Evolutionary conservation across 2,329 filamentous ascomycete genomes (phyloP).

Genomic region (Fusarium dimerum): DNA sequence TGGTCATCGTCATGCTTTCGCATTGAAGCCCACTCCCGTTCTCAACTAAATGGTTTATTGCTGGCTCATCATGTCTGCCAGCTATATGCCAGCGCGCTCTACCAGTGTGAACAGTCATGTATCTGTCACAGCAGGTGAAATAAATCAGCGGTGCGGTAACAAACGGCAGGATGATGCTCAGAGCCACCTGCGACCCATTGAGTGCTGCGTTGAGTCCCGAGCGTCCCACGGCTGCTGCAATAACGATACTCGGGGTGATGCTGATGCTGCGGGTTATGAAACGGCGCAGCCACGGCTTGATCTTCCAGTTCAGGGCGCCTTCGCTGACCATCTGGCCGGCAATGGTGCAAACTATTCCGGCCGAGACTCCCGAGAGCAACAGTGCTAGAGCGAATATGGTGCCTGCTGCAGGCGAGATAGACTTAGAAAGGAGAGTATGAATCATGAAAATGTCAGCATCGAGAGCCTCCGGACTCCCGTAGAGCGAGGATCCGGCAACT

Average conservation of each 20-base stretch:
- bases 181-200: constrained; percentile 74
- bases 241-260: constrained; percentile 80
- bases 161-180: constrained; percentile 80
- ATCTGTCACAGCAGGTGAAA: constrained; percentile 77
- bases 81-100: constrained; percentile 31
- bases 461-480: constrained; percentile 58
- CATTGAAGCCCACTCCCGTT: too few relatives aligned
- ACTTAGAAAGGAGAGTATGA: constrained; percentile 67
- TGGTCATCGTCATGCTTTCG: constrained; percentile 63
- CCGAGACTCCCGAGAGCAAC: constrained; percentile 76
- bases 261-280: constrained; percentile 77
- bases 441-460: constrained; percentile 83
- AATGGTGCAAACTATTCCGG: constrained; percentile 87
- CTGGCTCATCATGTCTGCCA: constrained; percentile 12
- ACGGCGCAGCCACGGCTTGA: constrained; percentile 77
- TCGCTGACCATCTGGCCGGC: constrained; percentile 88
- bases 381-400: constrained; percentile 83
- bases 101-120: constrained; percentile 70
- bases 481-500: constrained; percentile 76
- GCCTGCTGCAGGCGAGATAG: constrained; percentile 73
- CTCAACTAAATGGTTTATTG: neutral
- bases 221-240: constrained; percentile 75
- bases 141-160: constrained; percentile 82
- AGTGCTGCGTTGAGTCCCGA: constrained; percentile 70
- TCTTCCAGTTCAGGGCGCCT: constrained; percentile 73